phyloP scores from a whole-genome alignment of 352 stramenopile genomes.

The Pythium diclinum region DNA sequence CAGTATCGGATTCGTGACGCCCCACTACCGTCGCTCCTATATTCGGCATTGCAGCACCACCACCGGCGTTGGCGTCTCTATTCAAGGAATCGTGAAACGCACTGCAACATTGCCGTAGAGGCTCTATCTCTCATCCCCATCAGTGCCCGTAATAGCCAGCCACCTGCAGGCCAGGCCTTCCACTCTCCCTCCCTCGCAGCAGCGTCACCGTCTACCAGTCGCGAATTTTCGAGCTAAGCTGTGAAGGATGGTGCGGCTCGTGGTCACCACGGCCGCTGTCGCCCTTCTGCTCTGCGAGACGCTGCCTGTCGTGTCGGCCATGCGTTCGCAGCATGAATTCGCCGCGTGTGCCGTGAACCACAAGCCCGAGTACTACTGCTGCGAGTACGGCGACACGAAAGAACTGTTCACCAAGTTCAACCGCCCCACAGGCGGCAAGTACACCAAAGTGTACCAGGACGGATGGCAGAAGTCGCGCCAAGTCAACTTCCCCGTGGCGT shows the following conservation, averaged over 20 bases:
- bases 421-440: conserved; percentile 16
- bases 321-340: conserved; percentile 15
- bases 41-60: too few relatives aligned
- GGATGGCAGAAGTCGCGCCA: conserved; percentile 25
- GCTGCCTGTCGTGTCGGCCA: not conserved
- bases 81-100: too few relatives aligned
- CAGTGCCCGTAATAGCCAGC: not conserved
- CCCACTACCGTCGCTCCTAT: too few relatives aligned
- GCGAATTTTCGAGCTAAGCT: not conserved
- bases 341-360: conserved; percentile 32
- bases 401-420: conserved; percentile 32
- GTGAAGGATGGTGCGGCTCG: not conserved
- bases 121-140: too few relatives aligned
- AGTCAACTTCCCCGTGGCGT: conserved; percentile 28
- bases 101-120: too few relatives aligned
- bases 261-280: not conserved
- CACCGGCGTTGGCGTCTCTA: too few relatives aligned
- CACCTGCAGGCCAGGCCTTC: too few relatives aligned
- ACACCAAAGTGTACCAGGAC: conserved; percentile 15
- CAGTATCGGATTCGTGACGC: too few relatives aligned
- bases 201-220: not conserved
- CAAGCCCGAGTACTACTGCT: conserved; percentile 31
- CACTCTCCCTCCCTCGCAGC: too few relatives aligned
- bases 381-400: conserved; percentile 21
- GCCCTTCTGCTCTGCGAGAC: not conserved